phyloP scores from a whole-genome alignment of 2,329 filamentous ascomycete genomes.

The Gremmenia infestans region DNA sequence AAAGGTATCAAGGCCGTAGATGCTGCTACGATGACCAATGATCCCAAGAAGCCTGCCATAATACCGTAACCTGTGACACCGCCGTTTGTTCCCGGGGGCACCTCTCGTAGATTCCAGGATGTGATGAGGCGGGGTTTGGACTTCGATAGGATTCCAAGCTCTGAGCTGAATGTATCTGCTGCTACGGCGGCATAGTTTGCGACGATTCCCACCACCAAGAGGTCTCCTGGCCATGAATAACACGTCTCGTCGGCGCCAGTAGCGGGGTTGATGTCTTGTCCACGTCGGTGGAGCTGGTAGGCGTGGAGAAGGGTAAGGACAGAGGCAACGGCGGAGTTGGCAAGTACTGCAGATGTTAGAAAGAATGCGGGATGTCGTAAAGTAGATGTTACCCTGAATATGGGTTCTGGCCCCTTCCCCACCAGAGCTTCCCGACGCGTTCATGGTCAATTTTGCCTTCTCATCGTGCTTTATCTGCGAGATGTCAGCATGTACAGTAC shows the following conservation, averaged over 20 bases:
- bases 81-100: slow-evolving; percentile 89
- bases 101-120: slow-evolving; percentile 66
- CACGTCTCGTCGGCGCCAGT: slow-evolving; percentile 36
- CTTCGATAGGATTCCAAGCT: slow-evolving; percentile 84
- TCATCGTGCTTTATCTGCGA: slow-evolving; percentile 75
- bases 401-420: slow-evolving; percentile 81
- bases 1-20: slow-evolving; percentile 66
- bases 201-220: slow-evolving; percentile 61
- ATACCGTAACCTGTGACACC: slow-evolving; percentile 77
- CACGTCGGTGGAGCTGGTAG: slow-evolving; percentile 50
- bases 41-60: slow-evolving; percentile 67
- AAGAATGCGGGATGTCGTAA: not conserved
- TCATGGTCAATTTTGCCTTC: slow-evolving; percentile 77
- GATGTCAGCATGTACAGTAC: slow-evolving; percentile 12
- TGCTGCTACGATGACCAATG: slow-evolving; percentile 59
- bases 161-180: slow-evolving; percentile 91
- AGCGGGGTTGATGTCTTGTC: slow-evolving; percentile 20
- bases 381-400: slow-evolving; percentile 56
- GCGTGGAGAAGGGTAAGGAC: slow-evolving; percentile 56
- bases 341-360: slow-evolving; percentile 53
- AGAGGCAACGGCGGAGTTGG: slow-evolving; percentile 78
- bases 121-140: slow-evolving; percentile 79
- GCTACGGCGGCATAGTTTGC: slow-evolving; percentile 87
- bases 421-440: slow-evolving; percentile 64
- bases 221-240: slow-evolving; percentile 56